Percentiles rank a stretch among this genome's conserved stretches.
These are phyloP conservation scores for Paraphysoderma sedebokerense DNA, from an alignment of 371 early-diverging fungal genomes.

Conservation along the genomic window DNA sequence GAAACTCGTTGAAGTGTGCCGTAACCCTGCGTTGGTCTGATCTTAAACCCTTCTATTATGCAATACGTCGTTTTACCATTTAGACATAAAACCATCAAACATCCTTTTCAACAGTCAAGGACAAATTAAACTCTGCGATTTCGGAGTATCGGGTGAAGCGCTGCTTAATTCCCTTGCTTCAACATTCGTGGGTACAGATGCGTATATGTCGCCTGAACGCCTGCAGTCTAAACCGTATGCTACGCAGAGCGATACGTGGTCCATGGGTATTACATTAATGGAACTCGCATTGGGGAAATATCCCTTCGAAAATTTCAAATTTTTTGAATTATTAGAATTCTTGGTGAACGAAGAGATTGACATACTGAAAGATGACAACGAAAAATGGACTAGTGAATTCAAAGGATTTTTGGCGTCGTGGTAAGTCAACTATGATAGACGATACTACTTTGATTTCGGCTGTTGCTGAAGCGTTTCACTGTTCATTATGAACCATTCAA, in stretches of 20 bases:
- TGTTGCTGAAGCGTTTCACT: too few relatives aligned
- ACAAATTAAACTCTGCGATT: slow-evolving; percentile 86
- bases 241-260: slow-evolving; percentile 90
- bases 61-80: background rate
- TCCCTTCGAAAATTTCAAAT: slow-evolving; percentile 63
- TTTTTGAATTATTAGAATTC: slow-evolving; percentile 81
- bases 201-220: slow-evolving; percentile 63
- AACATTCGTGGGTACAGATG: slow-evolving; percentile 86
- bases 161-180: slow-evolving; percentile 73
- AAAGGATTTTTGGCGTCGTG: too few relatives aligned
- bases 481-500: too few relatives aligned
- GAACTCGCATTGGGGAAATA: slow-evolving; percentile 80
- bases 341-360: slow-evolving; percentile 84
- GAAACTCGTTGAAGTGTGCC: background rate
- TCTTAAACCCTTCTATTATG: background rate
- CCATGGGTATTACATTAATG: slow-evolving; percentile 76
- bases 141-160: slow-evolving; percentile 79
- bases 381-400: too few relatives aligned
- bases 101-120: slow-evolving; percentile 69
- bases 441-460: too few relatives aligned
- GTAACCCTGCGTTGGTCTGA: slow-evolving; percentile 11
- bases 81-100: slow-evolving; percentile 82
- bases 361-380: too few relatives aligned
- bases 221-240: slow-evolving; percentile 69
- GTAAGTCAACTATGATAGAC: too few relatives aligned